These are phyloP conservation scores for Detonula confervacea DNA, from an alignment of 352 stramenopile genomes.

Conservation along the genomic window DNA sequence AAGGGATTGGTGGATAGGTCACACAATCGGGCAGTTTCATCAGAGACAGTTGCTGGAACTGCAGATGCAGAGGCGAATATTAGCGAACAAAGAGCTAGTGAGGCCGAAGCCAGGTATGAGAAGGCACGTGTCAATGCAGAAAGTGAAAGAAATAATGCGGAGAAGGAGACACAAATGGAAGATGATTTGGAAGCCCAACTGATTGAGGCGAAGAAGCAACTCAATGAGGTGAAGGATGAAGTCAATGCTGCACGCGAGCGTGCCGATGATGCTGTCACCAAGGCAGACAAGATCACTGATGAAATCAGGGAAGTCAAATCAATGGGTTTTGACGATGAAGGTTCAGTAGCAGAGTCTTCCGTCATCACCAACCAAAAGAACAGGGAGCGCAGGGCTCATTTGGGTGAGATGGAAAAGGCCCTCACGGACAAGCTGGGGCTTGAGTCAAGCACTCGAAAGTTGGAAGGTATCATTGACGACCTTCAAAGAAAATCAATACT, in stretches of 20 bases:
- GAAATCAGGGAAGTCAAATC: slow-evolving; percentile 60
- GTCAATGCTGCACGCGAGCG: slow-evolving; percentile 43
- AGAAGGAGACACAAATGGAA: slow-evolving; percentile 75
- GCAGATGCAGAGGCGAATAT: slow-evolving; percentile 78
- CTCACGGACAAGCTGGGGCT: slow-evolving; percentile 47
- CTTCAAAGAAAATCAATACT: slow-evolving; percentile 57
- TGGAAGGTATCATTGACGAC: slow-evolving; percentile 61
- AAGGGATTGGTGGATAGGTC: slow-evolving; percentile 60
- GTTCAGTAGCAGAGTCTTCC: slow-evolving; percentile 6
- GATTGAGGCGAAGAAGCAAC: slow-evolving; percentile 43
- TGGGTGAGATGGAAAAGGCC: slow-evolving; percentile 50
- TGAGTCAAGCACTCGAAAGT: slow-evolving; percentile 40
- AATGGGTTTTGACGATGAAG: slow-evolving; percentile 31
- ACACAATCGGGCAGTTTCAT: slow-evolving; percentile 56
- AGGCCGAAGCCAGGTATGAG: slow-evolving; percentile 54
- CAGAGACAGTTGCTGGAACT: slow-evolving; percentile 72
- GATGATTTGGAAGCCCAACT: slow-evolving; percentile 67
- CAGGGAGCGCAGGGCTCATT: slow-evolving; percentile 54
- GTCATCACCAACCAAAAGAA: slow-evolving; percentile 41
- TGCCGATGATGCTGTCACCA: slow-evolving; percentile 51
- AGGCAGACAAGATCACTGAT: slow-evolving; percentile 64
- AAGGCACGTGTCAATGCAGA: slow-evolving; percentile 57
- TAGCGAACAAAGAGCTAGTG: slow-evolving; percentile 73
- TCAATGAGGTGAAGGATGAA: slow-evolving; percentile 38
- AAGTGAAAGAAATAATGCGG: slow-evolving; percentile 59